Conservation (phyloP, 306 rosid species). For the Rosa rugosa region DNA sequence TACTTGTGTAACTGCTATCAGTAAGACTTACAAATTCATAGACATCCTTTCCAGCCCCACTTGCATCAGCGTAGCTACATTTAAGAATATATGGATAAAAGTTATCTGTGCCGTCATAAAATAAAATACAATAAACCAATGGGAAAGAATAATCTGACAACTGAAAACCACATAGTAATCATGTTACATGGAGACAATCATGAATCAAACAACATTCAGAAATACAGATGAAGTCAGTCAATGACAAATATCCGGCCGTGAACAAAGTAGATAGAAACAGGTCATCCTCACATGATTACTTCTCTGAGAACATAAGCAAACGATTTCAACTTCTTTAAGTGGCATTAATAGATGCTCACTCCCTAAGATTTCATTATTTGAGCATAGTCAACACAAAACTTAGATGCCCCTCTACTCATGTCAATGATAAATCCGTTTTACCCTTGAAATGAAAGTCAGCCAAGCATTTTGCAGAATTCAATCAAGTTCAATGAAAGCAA, state of each 20-base stretch:
- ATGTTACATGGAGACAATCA: background rate
- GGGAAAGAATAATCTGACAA: background rate
- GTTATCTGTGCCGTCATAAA: background rate
- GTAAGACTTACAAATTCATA: conserved; percentile 79
- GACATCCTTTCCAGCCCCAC: conserved; percentile 96
- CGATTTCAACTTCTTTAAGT: background rate
- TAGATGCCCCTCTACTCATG: background rate
- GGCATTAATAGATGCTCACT: background rate
- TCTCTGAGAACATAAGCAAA: background rate
- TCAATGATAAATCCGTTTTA: background rate
- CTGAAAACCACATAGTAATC: background rate
- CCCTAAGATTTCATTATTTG: background rate
- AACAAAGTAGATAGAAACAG: background rate
- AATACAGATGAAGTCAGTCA: background rate
- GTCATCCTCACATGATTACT: background rate
- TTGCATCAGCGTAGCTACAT: conserved; percentile 85
- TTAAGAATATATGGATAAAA: background rate
- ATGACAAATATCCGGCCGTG: background rate
- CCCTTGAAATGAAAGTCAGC: background rate
- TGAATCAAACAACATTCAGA: background rate
- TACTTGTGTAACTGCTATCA: background rate
- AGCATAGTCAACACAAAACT: background rate
- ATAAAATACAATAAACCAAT: background rate
- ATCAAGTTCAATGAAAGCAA: background rate
- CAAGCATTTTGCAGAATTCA: background rate